Base-by-base conservation (phyloP, 345 rosid genomes). In the Sisymbrium altissimum region DNA sequence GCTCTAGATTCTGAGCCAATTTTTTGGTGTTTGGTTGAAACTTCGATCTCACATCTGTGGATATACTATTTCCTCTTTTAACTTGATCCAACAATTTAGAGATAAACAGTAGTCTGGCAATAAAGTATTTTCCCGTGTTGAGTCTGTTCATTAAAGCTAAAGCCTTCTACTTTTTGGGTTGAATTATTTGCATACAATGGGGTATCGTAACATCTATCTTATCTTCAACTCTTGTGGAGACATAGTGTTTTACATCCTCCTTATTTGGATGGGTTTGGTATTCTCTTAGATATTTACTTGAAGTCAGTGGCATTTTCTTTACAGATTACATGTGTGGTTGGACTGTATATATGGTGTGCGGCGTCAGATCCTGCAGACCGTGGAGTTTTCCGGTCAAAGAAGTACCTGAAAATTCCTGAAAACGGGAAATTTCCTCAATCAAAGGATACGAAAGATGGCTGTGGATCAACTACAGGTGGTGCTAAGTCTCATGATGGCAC, bases 301-400 rank as follows among this genome's bases (percentile, higher is more conserved):
- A 52, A 52, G 11, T 17, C 0, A 56, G 27, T 65, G 67, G 39
- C 61, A n/a, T 46, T 35, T 56, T 50, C 18, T 65, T 83, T 76
- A 49, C 74, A 89, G 93, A 86, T 91, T 75, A 74, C 80, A 14
- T 85, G 91, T 72, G 92, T 79, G 80, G 85, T 91, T 68, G 87
- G 89, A 40, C 88, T 89, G 62, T 89, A 89, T 75, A 82, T 89
- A 60, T 91, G 92, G 96, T 89, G 91, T 74, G 96, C 95, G 7
- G 93, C 91, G 9, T 84, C 97, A n/a, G 93, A 91, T 83, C 97
- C 91, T 71, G 96, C 91, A n/a, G 96, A 89, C 65, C 77, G 83
- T 4, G 96, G 93, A 70, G 93, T 89, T 69, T 89, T 87, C 54
- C 82, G 78, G 73, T 91, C 93, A 11, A 89, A 87, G 72, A 91